A percentile compares a stretch with the other conserved stretches of the same genome.
These are phyloP conservation scores for Geotrichum siamense DNA, from an alignment of 1,139 yeast species.

Conservation along the genomic window DNA sequence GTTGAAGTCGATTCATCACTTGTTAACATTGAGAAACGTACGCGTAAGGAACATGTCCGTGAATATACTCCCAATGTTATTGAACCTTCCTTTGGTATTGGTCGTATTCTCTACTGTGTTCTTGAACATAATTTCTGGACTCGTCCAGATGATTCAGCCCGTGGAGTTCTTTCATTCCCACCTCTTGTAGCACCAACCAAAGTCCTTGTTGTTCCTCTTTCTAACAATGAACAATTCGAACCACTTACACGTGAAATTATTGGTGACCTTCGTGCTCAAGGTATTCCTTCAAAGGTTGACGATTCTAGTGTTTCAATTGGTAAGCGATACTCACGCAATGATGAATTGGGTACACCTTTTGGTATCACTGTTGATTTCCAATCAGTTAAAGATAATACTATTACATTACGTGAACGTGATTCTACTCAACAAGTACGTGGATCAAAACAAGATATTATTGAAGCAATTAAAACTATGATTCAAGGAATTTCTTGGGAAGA, in stretches of 20 bases:
- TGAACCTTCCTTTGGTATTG: conserved; percentile 99
- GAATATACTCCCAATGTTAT: conserved; percentile 96
- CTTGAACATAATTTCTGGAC: conserved; percentile 96
- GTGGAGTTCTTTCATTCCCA: conserved; percentile 88
- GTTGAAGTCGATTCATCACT: conserved; percentile 69
- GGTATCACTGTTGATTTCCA: conserved; percentile 98
- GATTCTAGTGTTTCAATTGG: conserved; percentile 98
- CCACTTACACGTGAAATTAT: conserved; percentile 64
- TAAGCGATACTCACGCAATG: conserved; percentile 97
- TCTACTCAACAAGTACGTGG: conserved; percentile 97
- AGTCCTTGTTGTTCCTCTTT: conserved; percentile 90
- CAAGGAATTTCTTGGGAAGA: conserved; percentile 73
- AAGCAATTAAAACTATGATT: conserved; percentile 71
- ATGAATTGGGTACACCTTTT: conserved; percentile 98
- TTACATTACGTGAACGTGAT: conserved; percentile 97
- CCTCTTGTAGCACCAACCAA: conserved; percentile 97
- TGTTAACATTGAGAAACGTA: conserved; percentile 67
- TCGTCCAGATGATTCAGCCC: conserved; percentile 85
- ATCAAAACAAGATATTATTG: conserved; percentile 63
- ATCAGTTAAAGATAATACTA: conserved; percentile 78
- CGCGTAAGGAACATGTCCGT: conserved; percentile 82
- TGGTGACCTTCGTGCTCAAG: conserved; percentile 62
- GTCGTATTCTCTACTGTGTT: conserved; percentile 88
- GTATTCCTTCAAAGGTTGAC: conserved; percentile 92
- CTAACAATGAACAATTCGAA: conserved; percentile 71